These are phyloP conservation scores for Cryptococcus sp. DNA, from an alignment of 1,284 basidiomycete genomes.

Conservation along the genomic window DNA sequence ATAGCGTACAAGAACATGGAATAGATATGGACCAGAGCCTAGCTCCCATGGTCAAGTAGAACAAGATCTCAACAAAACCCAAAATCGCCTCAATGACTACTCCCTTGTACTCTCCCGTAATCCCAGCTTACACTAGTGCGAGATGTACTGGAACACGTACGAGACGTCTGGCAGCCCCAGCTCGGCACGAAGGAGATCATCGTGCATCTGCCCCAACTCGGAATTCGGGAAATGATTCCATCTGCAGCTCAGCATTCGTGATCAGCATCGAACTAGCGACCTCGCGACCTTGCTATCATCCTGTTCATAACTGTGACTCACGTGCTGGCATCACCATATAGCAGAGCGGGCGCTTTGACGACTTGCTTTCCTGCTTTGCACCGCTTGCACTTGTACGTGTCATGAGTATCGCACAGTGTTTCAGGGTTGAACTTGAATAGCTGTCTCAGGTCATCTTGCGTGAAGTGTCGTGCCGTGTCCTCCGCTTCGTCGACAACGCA, in stretches of 20 bases:
- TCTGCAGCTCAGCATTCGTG: conserved; percentile 54
- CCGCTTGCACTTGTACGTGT: conserved; percentile 96
- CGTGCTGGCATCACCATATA: conserved; percentile 98
- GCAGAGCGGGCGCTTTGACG: conserved; percentile 76
- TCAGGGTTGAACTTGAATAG: conserved; percentile 89
- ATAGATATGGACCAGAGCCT: no score
- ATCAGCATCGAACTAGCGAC: neutral
- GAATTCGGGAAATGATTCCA: conserved; percentile 97
- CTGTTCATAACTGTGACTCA: conserved; percentile 57
- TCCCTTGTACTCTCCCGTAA: no score
- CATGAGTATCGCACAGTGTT: conserved; percentile 91
- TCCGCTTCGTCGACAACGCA: conserved; percentile 97
- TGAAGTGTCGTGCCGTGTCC: conserved; percentile 94
- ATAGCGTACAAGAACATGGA: no score
- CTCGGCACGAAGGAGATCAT: conserved; percentile 91
- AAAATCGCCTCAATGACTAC: no score
- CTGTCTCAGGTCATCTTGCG: conserved; percentile 82
- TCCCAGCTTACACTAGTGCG: conserved; percentile 27
- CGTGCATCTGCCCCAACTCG: conserved; percentile 88
- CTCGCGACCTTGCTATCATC: neutral
- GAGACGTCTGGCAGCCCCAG: conserved; percentile 80
- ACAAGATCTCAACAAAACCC: no score
- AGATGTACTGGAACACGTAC: conserved; percentile 87
- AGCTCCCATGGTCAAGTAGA: no score
- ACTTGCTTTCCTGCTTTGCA: conserved; percentile 86